A percentile compares a stretch with the other conserved stretches of the same genome.
phyloP scores from a whole-genome alignment of 139 green algal species.

The Picochlorum sp. region DNA sequence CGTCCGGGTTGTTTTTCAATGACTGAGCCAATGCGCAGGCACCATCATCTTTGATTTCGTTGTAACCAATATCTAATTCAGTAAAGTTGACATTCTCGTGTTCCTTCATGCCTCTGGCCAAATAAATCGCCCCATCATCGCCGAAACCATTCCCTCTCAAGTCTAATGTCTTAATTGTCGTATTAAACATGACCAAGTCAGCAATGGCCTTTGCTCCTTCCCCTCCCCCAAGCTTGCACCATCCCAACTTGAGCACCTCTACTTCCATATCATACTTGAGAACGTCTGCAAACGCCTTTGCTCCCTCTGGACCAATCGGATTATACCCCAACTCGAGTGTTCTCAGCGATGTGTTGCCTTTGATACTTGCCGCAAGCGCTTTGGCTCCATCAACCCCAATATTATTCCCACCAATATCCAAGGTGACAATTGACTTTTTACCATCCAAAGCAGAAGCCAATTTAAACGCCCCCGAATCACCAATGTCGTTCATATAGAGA shows the following conservation, averaged over 20 bases:
- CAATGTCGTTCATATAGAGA: constrained; percentile 97
- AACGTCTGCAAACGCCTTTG: constrained; percentile 61
- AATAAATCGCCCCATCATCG: constrained; percentile 60
- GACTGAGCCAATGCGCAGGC: constrained; percentile 86
- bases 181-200: constrained; percentile 90
- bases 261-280: constrained; percentile 84
- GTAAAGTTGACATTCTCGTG: constrained; percentile 67
- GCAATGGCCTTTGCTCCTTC: constrained; percentile 69
- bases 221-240: constrained; percentile 86
- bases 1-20: constrained; percentile 81
- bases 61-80: constrained; percentile 95
- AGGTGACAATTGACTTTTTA: constrained; percentile 48
- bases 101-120: constrained; percentile 42
- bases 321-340: constrained; percentile 92
- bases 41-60: constrained; percentile 98
- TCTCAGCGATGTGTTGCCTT: constrained; percentile 36
- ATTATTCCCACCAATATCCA: constrained; percentile 97
- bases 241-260: constrained; percentile 78
- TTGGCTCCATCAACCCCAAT: constrained; percentile 64
- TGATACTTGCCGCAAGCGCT: constrained; percentile 35
- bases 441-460: constrained; percentile 54
- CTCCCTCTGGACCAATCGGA: constrained; percentile 73
- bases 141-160: constrained; percentile 84
- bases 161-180: constrained; percentile 70
- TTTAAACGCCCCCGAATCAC: constrained; percentile 60